phyloP scores from a whole-genome alignment of 1,284 basidiomycete genomes.

The Mycosarcoma maydis region DNA sequence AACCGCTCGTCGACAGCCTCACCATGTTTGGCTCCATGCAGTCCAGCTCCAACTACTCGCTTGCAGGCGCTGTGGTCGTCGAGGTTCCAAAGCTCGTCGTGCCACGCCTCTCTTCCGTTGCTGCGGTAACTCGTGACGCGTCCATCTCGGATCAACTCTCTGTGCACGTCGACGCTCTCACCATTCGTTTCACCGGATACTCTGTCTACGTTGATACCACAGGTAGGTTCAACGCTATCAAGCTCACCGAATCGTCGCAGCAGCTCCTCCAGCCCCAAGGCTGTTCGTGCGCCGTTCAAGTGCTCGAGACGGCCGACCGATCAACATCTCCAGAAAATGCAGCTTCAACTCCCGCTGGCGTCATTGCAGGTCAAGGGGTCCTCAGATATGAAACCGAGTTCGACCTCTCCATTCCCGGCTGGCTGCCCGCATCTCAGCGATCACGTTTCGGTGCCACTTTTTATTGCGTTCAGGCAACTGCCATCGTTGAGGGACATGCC shows the following conservation, averaged over 20 bases:
- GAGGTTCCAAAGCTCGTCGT: conserved; percentile 35
- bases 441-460: conserved; percentile 63
- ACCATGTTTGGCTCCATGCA: conserved; percentile 66
- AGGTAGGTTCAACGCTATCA: conserved; percentile 59
- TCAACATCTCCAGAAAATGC: not conserved
- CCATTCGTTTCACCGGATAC: conserved; percentile 57
- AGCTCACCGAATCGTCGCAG: conserved; percentile 50
- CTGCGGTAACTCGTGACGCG: conserved; percentile 18
- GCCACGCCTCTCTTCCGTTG: conserved; percentile 24
- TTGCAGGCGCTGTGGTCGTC: conserved; percentile 56
- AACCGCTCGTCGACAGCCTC: conserved; percentile 53
- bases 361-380: not conserved
- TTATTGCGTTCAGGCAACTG: conserved; percentile 59
- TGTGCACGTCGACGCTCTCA: conserved; percentile 48
- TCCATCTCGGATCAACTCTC: conserved; percentile 14
- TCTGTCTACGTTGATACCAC: conserved; percentile 62
- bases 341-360: not conserved
- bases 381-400: conserved; percentile 62
- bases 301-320: conserved; percentile 14
- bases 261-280: conserved; percentile 50
- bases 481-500: conserved; percentile 35
- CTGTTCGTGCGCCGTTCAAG: conserved; percentile 21
- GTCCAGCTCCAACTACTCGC: conserved; percentile 64
- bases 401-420: conserved; percentile 62
- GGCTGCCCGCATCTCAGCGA: conserved; percentile 62